Base-by-base conservation (phyloP, 805 yeast species). In the Cyberlindnera samutprakarnensis region DNA sequence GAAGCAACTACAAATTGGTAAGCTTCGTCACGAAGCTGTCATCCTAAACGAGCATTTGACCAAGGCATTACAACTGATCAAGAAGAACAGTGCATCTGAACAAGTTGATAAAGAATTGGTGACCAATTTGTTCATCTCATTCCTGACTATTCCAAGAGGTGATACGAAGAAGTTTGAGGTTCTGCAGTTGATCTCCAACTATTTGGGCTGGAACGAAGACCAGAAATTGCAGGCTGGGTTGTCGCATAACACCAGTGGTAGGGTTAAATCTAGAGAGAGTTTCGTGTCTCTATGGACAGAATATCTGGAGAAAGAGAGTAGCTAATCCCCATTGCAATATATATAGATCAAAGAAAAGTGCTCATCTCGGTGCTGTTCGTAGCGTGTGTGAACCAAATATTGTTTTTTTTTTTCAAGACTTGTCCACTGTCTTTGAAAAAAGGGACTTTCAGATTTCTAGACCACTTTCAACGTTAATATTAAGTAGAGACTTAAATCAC, bases 141-240 rank as follows among this genome's bases (percentile, higher is more conserved):
- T 88, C 57, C 69, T 92, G 13, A 79, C 80, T 21, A 64, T 90
- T 19, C 96, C 95, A 6, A 66, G 98, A 39, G 95, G 92, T 2
- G 99, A 92, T 54, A 72, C 95, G 7, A 90, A 88, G 59, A 87
- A 92, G 57, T 92, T 83, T 53, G 97, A 92, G 64, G 95, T 92
- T 4, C 66, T 92, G 30, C 83, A 75, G 51, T 68, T 92, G 38
- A 80, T 92, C 25, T 72, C 95, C 9, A 83, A 84, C 38, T 78
- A 80, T 43, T 64, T 92, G 37, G 80, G 73, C 37, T 92, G 98
- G 98, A 90, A 82, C 55, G 92, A 85, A 30, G 77, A 71, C 27
- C 76, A 82, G 53, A 76, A 71, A 47, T 62, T 74, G 16, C 82
- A 78, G 39, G 94, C 94, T 2, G 95, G 95, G 0, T 58, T 85